Base-by-base conservation (phyloP, 2,329 filamentous ascomycete species). In the Endoconidiophora polonica region DNA sequence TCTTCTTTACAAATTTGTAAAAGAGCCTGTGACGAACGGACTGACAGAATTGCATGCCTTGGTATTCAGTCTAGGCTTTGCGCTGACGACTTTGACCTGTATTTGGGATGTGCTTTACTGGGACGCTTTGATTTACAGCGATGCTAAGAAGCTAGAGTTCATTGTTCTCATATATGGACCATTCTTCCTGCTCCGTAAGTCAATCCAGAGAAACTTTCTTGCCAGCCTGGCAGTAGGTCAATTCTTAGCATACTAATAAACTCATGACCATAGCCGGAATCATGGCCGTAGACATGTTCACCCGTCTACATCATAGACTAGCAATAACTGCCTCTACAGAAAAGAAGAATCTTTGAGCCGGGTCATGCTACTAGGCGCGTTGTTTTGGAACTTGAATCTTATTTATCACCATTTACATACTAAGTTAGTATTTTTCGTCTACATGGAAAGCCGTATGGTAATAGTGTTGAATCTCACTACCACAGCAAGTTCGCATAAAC, bases 221-320 rank as follows among this genome's bases (percentile, higher is more conserved):
- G 12, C 43, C 3, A 20, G 16, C 9, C 12, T 37, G 18, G n/a
- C 40, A 6, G 16, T 20, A 50, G 4, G 12, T 52, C 57, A 23
- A 52, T 42, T n/a, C 4, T 23, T 4, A 18, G n/a, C 14, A 48
- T 43, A 22, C 5, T 23, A 39, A 33, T 16, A 38, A 14, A n/a
- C 14, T 22, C 38, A 22, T 29, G 33, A 20, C 22, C 9, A 3
- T 44, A 77, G 74, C 74, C 12, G 55, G 65, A 0, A 10, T 74
- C 1, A 64, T 77, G 60, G 70, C 67, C 7, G 56, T 67, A 20
- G 74, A 78, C 55, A 77, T 78, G 74, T 74, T 69, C 46, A 46
- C 58, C 36, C 66, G 75, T n/a, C 61, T 78, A 1, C 57, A 73
- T 6, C 60, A 56, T 5, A 68, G 74, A 6, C 59, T 71, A 12